Percentiles rank a stretch among this genome's conserved stretches.
Evolutionary conservation across 2,329 filamentous ascomycete genomes (phyloP).

Genomic region (Tricladium varicosporioides): DNA sequence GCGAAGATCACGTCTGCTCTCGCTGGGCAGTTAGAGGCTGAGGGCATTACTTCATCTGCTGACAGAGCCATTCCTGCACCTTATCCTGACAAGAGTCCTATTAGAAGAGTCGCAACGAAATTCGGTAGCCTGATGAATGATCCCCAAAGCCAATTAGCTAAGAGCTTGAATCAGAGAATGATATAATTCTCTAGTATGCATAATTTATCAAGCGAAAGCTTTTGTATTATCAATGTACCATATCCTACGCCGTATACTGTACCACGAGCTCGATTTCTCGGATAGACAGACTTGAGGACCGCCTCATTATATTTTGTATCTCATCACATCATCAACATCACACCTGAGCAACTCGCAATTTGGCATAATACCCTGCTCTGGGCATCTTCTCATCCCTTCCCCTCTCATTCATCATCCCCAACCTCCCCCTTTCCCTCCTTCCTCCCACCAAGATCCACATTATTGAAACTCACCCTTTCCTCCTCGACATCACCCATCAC

Average conservation of each 20-base stretch:
- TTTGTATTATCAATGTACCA: not conserved
- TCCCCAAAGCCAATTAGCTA: too few species aligned
- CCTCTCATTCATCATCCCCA: slow-evolving; percentile 6
- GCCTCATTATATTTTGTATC: too few species aligned
- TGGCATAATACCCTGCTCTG: too few species aligned
- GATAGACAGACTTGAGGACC: too few species aligned
- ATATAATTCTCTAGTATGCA: not conserved
- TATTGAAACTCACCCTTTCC: slow-evolving; percentile 6
- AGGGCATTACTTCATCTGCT: not conserved
- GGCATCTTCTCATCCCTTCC: not conserved
- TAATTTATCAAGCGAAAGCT: not conserved
- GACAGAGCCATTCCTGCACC: too few species aligned
- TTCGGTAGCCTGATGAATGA: not conserved
- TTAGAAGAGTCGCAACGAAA: too few species aligned
- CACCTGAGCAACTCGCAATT: not conserved
- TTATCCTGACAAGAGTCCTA: too few species aligned
- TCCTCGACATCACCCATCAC: not conserved
- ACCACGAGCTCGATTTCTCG: not conserved
- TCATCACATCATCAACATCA: not conserved
- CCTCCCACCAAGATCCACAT: slow-evolving; percentile 8
- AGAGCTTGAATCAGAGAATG: not conserved
- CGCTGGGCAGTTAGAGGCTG: slow-evolving; percentile 1
- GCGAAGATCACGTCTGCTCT: slow-evolving; percentile 21
- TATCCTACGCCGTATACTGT: not conserved
- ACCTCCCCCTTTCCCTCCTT: not conserved